Evolutionary conservation across 257 asterid genomes (phyloP).

Genomic region (Solanum etuberosum): DNA sequence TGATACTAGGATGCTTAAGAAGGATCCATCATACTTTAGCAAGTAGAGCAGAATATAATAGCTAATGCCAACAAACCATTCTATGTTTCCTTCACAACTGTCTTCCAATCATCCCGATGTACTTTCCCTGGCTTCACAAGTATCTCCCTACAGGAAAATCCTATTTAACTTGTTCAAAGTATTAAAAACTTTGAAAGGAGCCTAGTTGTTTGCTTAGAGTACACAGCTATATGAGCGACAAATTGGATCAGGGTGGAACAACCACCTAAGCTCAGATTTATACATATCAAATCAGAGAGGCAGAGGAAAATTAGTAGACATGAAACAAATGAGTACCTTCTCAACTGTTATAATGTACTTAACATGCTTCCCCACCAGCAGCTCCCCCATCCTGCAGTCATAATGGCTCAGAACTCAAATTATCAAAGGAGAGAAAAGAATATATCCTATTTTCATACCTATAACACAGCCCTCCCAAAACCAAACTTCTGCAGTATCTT

Average conservation of each 20-base stretch:
- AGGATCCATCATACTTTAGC: background rate
- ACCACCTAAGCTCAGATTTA: background rate
- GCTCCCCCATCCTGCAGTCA: slow-evolving; percentile 13
- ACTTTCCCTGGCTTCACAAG: background rate
- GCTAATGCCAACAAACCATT: background rate
- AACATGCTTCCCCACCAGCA: slow-evolving; percentile 8
- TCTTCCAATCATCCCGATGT: background rate
- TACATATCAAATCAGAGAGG: background rate
- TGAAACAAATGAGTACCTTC: slow-evolving; percentile 9
- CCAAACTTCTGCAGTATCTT: background rate
- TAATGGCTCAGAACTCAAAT: background rate
- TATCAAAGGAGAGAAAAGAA: background rate
- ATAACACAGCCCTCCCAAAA: background rate
- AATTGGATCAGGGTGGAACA: background rate
- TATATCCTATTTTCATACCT: background rate
- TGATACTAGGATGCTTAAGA: background rate
- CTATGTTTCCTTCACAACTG: background rate
- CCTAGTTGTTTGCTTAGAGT: background rate
- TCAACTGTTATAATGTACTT: slow-evolving; percentile 14
- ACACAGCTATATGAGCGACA: background rate
- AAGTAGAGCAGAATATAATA: background rate
- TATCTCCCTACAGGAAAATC: background rate
- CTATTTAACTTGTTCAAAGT: background rate
- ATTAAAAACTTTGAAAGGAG: background rate
- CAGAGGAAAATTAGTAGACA: background rate